Evolutionary conservation across 305 asterid species (phyloP).

Genomic region (Ilex paraguariensis): DNA sequence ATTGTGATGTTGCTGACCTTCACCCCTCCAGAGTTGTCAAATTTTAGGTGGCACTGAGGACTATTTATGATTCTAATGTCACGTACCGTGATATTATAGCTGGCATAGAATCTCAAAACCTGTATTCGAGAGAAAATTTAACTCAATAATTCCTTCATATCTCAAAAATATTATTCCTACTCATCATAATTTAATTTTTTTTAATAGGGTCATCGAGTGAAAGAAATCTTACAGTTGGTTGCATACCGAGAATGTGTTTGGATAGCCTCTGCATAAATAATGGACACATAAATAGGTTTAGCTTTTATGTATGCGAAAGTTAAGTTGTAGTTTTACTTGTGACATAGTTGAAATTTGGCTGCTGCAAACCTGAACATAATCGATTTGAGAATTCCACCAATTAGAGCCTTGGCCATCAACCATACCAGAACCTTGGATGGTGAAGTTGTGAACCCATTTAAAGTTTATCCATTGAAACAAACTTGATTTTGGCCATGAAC

Average conservation of each 20-base stretch:
- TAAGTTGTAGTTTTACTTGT: no score
- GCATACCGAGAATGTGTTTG: slow-evolving; percentile 28
- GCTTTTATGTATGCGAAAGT: no score
- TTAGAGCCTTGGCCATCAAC: slow-evolving; percentile 75
- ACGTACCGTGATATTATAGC: slow-evolving; percentile 47
- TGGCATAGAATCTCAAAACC: slow-evolving; percentile 72
- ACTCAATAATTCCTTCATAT: no score
- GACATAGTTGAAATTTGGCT: no score
- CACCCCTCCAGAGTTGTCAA: slow-evolving; percentile 55
- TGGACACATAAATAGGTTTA: no score
- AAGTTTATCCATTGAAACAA: slow-evolving; percentile 74
- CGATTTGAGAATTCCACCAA: slow-evolving; percentile 60
- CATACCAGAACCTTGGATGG: slow-evolving; percentile 63
- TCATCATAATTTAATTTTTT: no score
- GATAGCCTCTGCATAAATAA: slow-evolving; percentile 32
- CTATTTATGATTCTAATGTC: slow-evolving; percentile 52
- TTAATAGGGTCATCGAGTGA: no score
- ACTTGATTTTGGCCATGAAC: slow-evolving; percentile 63
- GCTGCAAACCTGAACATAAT: slow-evolving; percentile 29
- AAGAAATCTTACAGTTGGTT: slow-evolving; percentile 65
- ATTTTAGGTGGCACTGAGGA: slow-evolving; percentile 69
- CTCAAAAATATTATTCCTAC: no score
- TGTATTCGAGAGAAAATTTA: slow-evolving; percentile 9
- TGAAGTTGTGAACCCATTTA: slow-evolving; percentile 67
- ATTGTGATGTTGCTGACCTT: slow-evolving; percentile 53